These are phyloP conservation scores for Naganishia antarctica DNA, from an alignment of 768 basidiomycete species.

Conservation along the genomic window DNA sequence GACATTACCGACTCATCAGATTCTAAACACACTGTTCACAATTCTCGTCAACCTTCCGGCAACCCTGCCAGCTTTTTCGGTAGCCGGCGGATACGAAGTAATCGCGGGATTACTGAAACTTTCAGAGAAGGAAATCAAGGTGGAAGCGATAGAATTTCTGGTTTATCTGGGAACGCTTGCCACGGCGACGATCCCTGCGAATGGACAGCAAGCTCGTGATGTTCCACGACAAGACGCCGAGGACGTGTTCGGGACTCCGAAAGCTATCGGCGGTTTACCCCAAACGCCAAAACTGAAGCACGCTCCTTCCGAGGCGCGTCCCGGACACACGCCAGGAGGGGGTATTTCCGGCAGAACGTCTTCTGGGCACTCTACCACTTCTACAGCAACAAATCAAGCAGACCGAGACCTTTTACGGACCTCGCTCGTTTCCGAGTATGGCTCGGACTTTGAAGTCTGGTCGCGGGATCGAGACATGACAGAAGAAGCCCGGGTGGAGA, in stretches of 20 bases:
- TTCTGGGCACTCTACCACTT: slow-evolving; percentile 2
- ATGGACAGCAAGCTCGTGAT: background rate
- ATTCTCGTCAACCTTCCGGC: slow-evolving; percentile 10
- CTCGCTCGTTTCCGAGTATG: background rate
- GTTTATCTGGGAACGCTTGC: background rate
- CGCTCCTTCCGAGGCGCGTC: background rate
- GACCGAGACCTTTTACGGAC: slow-evolving; percentile 10
- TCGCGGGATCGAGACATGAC: background rate
- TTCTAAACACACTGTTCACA: slow-evolving; percentile 15
- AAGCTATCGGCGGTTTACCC: background rate
- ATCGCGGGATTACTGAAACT: slow-evolving; percentile 15
- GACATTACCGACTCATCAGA: background rate
- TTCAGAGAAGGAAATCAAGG: slow-evolving; percentile 3
- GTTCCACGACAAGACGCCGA: background rate
- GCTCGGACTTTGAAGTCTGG: slow-evolving; percentile 7
- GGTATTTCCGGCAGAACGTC: background rate
- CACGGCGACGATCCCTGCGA: too few species aligned
- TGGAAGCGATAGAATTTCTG: slow-evolving; percentile 10
- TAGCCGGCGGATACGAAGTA: slow-evolving; percentile 4
- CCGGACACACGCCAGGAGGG: too few species aligned
- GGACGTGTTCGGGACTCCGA: slow-evolving; percentile 6
- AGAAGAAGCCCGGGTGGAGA: background rate
- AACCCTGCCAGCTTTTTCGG: background rate
- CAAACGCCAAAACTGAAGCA: background rate
- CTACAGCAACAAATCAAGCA: slow-evolving; percentile 4